phyloP scores from a whole-genome alignment of 2,329 filamentous ascomycete genomes.

The Apiospora pterosperma region DNA sequence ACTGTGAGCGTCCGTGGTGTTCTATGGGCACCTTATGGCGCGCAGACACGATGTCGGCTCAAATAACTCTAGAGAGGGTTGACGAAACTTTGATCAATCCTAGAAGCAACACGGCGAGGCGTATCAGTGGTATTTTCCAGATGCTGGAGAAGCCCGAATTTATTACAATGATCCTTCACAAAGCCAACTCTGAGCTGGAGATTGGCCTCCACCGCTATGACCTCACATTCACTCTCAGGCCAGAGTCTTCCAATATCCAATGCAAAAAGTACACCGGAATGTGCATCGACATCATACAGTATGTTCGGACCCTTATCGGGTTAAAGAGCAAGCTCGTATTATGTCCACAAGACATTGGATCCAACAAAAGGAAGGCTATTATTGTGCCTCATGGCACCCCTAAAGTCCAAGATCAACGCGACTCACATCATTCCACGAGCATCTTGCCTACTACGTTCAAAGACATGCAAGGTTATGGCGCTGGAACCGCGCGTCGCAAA shows the following conservation, averaged over 20 bases:
- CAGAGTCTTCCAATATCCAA: slow-evolving; percentile 23
- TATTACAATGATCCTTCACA: background rate
- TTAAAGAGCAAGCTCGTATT: slow-evolving; percentile 45
- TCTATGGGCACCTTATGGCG: background rate
- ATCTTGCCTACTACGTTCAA: slow-evolving; percentile 24
- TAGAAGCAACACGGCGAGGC: background rate
- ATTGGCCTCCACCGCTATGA: slow-evolving; percentile 11
- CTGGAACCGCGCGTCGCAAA: background rate
- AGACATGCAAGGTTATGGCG: background rate
- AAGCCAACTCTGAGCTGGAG: background rate
- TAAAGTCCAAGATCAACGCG: slow-evolving; percentile 24
- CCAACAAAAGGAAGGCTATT: background rate
- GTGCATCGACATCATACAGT: slow-evolving; percentile 42
- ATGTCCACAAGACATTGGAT: background rate
- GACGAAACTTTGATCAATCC: background rate
- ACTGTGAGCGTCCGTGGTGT: background rate
- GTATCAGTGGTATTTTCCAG: background rate
- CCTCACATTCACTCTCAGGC: slow-evolving; percentile 41
- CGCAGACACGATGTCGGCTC: background rate
- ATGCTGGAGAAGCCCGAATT: background rate
- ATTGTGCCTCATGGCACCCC: slow-evolving; percentile 21
- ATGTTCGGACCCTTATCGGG: slow-evolving; percentile 45
- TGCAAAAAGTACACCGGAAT: slow-evolving; percentile 50
- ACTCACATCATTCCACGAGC: slow-evolving; percentile 36
- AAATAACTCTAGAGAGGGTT: background rate